phyloP scores from a whole-genome alignment of 2,329 filamentous ascomycete genomes.

The Emmonsiellopsis sp. region DNA sequence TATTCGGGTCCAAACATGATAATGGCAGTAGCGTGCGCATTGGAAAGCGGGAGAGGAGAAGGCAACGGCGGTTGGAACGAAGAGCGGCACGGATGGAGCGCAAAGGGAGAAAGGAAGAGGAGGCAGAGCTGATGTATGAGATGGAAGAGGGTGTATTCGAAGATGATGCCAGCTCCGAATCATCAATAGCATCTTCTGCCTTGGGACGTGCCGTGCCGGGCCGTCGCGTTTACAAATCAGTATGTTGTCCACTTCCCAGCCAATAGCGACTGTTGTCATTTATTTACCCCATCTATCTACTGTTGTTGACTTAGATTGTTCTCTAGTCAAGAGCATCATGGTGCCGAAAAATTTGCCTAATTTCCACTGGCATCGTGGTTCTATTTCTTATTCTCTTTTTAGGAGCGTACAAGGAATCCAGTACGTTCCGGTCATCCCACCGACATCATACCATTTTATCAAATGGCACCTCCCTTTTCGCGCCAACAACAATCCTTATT shows the following conservation, averaged over 20 bases:
- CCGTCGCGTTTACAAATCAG: constrained; percentile 21
- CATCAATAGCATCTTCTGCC: constrained; percentile 50
- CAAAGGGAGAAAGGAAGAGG: constrained; percentile 43
- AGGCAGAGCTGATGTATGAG: constrained; percentile 76
- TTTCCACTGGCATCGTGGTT: constrained; percentile 38
- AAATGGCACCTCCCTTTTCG: constrained; percentile 85
- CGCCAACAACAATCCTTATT: constrained; percentile 84
- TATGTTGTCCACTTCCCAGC: constrained; percentile 9
- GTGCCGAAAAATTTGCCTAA: constrained; percentile 26
- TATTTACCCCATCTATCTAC: background rate
- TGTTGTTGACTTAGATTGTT: background rate
- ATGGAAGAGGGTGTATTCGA: constrained; percentile 74
- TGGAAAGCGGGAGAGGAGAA: constrained; percentile 43
- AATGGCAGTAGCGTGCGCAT: constrained; percentile 43
- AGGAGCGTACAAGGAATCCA: constrained; percentile 49
- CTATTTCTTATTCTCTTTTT: constrained; percentile 49
- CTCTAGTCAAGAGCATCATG: constrained; percentile 13
- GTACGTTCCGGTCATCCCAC: constrained; percentile 22
- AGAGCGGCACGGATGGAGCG: constrained; percentile 35
- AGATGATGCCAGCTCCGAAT: constrained; percentile 56
- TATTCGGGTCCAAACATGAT: constrained; percentile 27
- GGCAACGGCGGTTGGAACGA: constrained; percentile 39
- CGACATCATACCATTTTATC: constrained; percentile 32
- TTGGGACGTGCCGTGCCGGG: constrained; percentile 36
- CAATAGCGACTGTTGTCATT: background rate